These are phyloP conservation scores for Aspergillus panamensis DNA, from an alignment of 495 filamentous ascomycete species.

Conservation along the genomic window DNA sequence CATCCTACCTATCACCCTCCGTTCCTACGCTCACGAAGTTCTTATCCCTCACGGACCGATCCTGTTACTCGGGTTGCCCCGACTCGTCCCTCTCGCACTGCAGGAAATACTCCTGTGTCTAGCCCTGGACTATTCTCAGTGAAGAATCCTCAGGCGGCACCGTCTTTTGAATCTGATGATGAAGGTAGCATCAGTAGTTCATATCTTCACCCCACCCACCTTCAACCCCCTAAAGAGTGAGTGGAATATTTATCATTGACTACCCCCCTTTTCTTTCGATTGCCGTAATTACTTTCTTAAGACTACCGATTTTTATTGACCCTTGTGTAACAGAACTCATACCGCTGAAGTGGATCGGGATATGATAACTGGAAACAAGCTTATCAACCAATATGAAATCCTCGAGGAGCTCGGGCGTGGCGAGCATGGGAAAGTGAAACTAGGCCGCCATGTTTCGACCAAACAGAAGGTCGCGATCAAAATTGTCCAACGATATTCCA, in stretches of 20 bases:
- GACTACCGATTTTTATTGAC: conserved; percentile 3
- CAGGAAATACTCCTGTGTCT: conserved; percentile 63
- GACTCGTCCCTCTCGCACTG: conserved; percentile 43
- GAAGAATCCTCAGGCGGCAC: conserved; percentile 44
- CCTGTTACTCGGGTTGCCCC: conserved; percentile 28
- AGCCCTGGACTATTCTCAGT: conserved; percentile 64
- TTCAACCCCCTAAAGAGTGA: conserved; percentile 62
- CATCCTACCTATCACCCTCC: conserved; percentile 46
- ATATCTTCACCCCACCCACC: conserved; percentile 60
- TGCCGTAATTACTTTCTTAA: too few relatives aligned
- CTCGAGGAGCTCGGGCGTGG: conserved; percentile 93
- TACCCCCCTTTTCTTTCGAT: neutral
- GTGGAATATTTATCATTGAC: conserved; percentile 17
- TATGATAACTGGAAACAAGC: conserved; percentile 80
- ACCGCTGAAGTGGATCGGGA: conserved; percentile 87
- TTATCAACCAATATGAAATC: conserved; percentile 96
- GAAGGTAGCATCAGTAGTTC: conserved; percentile 49
- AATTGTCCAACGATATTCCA: conserved; percentile 94
- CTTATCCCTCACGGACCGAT: conserved; percentile 40
- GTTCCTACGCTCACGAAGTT: conserved; percentile 38
- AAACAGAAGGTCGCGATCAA: conserved; percentile 91
- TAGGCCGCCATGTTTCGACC: conserved; percentile 73
- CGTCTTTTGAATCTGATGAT: conserved; percentile 47
- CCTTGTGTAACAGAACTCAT: conserved; percentile 57
- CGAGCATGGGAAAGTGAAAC: conserved; percentile 95